Percentiles rank a stretch among this genome's conserved stretches.
phyloP scores from a whole-genome alignment of 2,329 filamentous ascomycete genomes.

The Xylariaceae sp. region DNA sequence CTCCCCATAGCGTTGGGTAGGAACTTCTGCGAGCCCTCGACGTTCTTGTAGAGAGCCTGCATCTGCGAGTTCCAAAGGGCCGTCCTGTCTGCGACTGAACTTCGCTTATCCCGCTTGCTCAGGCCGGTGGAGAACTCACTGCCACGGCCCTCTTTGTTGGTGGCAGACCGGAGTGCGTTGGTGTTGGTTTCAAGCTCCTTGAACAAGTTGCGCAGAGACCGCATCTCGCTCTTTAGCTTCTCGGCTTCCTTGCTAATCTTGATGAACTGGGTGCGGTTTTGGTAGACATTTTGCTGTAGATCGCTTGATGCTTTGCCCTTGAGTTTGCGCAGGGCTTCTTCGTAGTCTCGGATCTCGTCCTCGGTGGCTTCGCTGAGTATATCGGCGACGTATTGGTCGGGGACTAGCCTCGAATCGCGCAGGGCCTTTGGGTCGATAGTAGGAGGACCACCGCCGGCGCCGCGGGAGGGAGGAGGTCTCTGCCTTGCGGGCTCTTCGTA shows the following conservation, averaged over 20 bases:
- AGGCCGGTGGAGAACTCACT: conserved; percentile 53
- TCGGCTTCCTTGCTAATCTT: conserved; percentile 99
- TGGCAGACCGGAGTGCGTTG: conserved; percentile 60
- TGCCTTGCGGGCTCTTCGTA: conserved; percentile 50
- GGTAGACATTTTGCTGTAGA: conserved; percentile 91
- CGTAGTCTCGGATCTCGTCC: conserved; percentile 80
- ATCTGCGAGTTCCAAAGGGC: conserved; percentile 68
- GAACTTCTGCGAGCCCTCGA: conserved; percentile 98
- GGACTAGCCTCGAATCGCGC: conserved; percentile 72
- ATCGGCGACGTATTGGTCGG: conserved; percentile 74
- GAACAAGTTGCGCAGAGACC: conserved; percentile 84
- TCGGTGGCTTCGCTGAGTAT: conserved; percentile 83
- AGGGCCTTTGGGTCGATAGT: conserved; percentile 74
- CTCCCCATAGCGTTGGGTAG: conserved; percentile 86
- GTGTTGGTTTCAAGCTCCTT: conserved; percentile 83
- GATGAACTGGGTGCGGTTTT: conserved; percentile 97
- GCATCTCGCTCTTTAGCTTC: conserved; percentile 95
- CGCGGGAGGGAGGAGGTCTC: conserved; percentile 53
- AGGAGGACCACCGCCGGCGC: conserved; percentile 52
- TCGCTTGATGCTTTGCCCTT: conserved; percentile 78
- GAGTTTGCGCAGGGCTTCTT: conserved; percentile 70
- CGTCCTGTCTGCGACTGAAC: conserved; percentile 73
- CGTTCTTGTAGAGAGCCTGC: conserved; percentile 88
- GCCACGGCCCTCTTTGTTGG: conserved; percentile 49
- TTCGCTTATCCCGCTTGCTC: conserved; percentile 77